Base-by-base conservation (phyloP, 805 yeast genomes). In the Kazachstania viticola region DNA sequence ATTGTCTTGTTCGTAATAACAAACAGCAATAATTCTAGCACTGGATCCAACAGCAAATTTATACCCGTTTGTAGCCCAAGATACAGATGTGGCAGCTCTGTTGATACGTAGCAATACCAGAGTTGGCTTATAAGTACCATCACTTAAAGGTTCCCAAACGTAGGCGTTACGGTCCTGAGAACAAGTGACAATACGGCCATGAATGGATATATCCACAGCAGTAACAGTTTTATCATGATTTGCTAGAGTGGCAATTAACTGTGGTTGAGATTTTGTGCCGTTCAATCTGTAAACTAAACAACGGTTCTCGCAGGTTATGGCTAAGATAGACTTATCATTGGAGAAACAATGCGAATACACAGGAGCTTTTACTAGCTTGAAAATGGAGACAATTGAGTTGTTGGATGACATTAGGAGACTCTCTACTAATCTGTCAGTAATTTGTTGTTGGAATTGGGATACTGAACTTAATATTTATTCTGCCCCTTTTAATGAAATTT, bases 1-100 rank as follows among this genome's bases (percentile, higher is more conserved):
- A 56, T 88, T 91, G 48, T 85, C 95, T 40, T 69, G 80, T 61
- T 91, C 98, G 55, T 80, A 91, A 62, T 87, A 91, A 64, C 98
- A 91, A 30, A 91, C 81, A 8, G 97, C 95, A 58, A 91, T 78
- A 40, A 81, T 79, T 38, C 97, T 67, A 28, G 95, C 96, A 29
- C 95, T 84, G 3, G 95, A 81, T 1, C 96, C 98, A 29, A 88
- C 97, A 1, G 98, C 98, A 60, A 91, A 91, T 63, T 91, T 91
- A 51, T 62, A 63, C n/a, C 95, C 97, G 45, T 71, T 73, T 14
- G 97, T 96, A 8, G 95, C 80, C 99, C 99, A 91, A 45, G 75
- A 71, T 31, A 85, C 95, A 45, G 73, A 72, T 2, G 97, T 91
- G 5, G 98, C 98, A 17, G 97, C 95, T 38, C 97, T 71, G 57